phyloP scores from a whole-genome alignment of 441 rosid species.

The Geranium incanum region DNA sequence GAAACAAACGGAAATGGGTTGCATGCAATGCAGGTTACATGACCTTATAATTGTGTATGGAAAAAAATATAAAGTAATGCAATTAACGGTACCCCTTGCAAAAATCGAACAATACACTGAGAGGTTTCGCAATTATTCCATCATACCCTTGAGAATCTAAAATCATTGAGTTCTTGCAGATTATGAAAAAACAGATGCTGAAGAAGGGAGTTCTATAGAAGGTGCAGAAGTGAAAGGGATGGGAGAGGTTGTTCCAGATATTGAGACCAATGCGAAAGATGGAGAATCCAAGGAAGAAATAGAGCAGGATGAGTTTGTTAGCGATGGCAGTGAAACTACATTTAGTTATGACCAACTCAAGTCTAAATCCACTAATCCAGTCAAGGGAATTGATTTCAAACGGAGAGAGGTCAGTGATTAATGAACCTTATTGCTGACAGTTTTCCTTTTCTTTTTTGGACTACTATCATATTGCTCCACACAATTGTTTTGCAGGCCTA shows the following conservation, averaged over 20 bases:
- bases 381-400: constrained; percentile 54
- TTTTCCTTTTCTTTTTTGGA: not conserved
- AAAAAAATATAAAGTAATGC: too few species aligned
- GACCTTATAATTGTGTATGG: too few species aligned
- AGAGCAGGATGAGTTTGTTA: constrained; percentile 35
- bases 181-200: constrained; percentile 39
- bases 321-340: constrained; percentile 32
- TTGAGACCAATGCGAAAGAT: constrained; percentile 41
- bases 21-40: too few species aligned
- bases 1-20: too few species aligned
- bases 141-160: constrained; percentile 14
- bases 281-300: constrained; percentile 31
- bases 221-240: constrained; percentile 46
- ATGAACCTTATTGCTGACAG: not conserved
- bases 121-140: too few species aligned
- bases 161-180: constrained; percentile 28
- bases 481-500: constrained; percentile 52
- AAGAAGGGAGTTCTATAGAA: constrained; percentile 31
- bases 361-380: constrained; percentile 78
- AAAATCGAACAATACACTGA: too few species aligned
- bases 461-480: constrained; percentile 8
- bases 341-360: constrained; percentile 84
- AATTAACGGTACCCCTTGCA: too few species aligned
- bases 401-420: constrained; percentile 72
- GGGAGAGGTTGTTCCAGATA: constrained; percentile 36